These are phyloP conservation scores for Calycina marina DNA, from an alignment of 2,329 filamentous ascomycete genomes.

Conservation along the genomic window DNA sequence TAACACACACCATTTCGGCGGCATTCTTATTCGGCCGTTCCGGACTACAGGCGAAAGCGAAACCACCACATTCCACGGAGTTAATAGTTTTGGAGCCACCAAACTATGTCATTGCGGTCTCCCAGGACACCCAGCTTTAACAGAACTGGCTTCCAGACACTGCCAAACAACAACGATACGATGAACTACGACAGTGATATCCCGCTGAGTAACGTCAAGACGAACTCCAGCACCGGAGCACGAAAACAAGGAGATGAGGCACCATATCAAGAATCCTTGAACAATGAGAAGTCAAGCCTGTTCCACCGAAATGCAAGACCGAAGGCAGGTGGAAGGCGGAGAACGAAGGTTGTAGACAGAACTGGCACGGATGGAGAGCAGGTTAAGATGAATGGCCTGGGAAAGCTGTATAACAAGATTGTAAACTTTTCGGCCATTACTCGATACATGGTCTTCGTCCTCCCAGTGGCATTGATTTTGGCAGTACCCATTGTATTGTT, in stretches of 20 bases:
- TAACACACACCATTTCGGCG: too few species aligned
- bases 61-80: too few species aligned
- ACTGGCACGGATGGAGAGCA: slow-evolving; percentile 35
- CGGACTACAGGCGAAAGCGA: too few species aligned
- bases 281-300: slow-evolving; percentile 18
- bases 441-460: slow-evolving; percentile 52
- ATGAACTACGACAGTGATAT: slow-evolving; percentile 35
- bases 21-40: too few species aligned
- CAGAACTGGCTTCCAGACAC: slow-evolving; percentile 14
- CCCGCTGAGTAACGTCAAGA: slow-evolving; percentile 40
- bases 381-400: slow-evolving; percentile 47
- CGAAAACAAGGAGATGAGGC: slow-evolving; percentile 30
- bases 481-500: slow-evolving; percentile 44
- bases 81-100: not conserved
- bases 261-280: slow-evolving; percentile 9
- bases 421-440: slow-evolving; percentile 48
- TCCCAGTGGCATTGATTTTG: slow-evolving; percentile 46
- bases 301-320: slow-evolving; percentile 7
- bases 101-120: slow-evolving; percentile 17
- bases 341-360: slow-evolving; percentile 27
- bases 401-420: slow-evolving; percentile 49
- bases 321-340: slow-evolving; percentile 30
- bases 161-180: slow-evolving; percentile 6
- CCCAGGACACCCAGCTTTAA: slow-evolving; percentile 16
- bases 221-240: slow-evolving; percentile 32